phyloP scores from a whole-genome alignment of 441 rosid species.

The Erodium chrysanthum region DNA sequence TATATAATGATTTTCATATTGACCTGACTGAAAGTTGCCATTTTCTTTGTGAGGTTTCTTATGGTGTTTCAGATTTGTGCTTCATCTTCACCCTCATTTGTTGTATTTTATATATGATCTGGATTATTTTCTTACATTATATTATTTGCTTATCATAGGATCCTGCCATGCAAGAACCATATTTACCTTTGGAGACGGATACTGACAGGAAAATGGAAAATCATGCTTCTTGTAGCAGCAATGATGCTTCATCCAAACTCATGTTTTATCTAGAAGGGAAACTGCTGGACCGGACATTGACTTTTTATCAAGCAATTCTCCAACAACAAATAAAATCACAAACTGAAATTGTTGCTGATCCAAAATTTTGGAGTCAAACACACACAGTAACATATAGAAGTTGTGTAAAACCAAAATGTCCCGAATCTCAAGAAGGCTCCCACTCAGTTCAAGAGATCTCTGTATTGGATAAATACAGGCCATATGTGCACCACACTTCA shows the following conservation, averaged over 20 bases:
- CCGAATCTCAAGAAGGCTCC: slow-evolving; percentile 22
- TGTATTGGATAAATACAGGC: slow-evolving; percentile 21
- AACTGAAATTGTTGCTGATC: slow-evolving; percentile 33
- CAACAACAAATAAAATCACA: slow-evolving; percentile 54
- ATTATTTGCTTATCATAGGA: slow-evolving; percentile 33
- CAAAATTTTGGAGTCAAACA: slow-evolving; percentile 55
- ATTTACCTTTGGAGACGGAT: slow-evolving; percentile 27
- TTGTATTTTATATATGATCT: not conserved
- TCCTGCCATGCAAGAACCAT: slow-evolving; percentile 25
- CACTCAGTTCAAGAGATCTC: slow-evolving; percentile 21
- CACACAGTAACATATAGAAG: slow-evolving; percentile 54
- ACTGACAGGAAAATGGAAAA: slow-evolving; percentile 18
- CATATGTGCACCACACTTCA: slow-evolving; percentile 26
- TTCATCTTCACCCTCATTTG: not conserved
- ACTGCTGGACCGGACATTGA: slow-evolving; percentile 43
- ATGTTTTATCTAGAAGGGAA: slow-evolving; percentile 60
- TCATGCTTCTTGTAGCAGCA: slow-evolving; percentile 30
- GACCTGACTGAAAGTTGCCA: not conserved
- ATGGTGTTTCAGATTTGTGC: not conserved
- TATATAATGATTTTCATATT: not conserved
- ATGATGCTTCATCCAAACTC: slow-evolving; percentile 35
- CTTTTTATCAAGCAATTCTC: slow-evolving; percentile 79
- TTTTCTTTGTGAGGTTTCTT: slow-evolving; percentile 6
- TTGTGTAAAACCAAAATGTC: slow-evolving; percentile 28
- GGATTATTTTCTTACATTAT: slow-evolving; percentile 14